Percentiles rank a stretch among this genome's conserved stretches.
Evolutionary conservation across 257 asterid species (phyloP).

Genomic region (Linderniella brevidens): DNA sequence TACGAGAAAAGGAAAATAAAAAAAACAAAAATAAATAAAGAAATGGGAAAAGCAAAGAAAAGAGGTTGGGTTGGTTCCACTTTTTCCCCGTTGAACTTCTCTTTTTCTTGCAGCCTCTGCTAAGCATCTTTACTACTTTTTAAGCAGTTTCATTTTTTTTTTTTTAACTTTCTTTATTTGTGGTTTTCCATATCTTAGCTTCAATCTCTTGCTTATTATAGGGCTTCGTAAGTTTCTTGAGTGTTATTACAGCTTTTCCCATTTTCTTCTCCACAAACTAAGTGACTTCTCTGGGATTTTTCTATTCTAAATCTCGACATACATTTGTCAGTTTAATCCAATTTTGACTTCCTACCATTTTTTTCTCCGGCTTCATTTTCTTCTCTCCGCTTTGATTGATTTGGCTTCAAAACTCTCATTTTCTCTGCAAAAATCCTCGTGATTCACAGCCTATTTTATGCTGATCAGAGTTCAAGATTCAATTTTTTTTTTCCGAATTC

Average conservation of each 20-base stretch:
- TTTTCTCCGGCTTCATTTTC: slow-evolving; percentile 14
- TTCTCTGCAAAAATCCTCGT: neutral
- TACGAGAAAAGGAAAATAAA: slow-evolving; percentile 9
- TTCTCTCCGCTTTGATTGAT: too few species aligned
- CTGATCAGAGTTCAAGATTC: neutral
- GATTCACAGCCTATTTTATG: neutral
- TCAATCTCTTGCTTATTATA: neutral
- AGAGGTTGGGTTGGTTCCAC: slow-evolving; percentile 17
- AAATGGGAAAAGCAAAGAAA: slow-evolving; percentile 23
- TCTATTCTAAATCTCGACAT: too few species aligned
- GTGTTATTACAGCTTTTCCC: too few species aligned
- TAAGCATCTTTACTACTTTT: slow-evolving; percentile 47
- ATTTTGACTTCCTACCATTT: slow-evolving; percentile 6
- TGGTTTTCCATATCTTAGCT: slow-evolving; percentile 7
- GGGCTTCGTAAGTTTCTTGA: too few species aligned
- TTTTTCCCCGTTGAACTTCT: slow-evolving; percentile 18
- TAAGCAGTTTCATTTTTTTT: slow-evolving; percentile 29
- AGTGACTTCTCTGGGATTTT: too few species aligned
- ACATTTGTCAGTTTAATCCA: too few species aligned
- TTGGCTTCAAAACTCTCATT: too few species aligned
- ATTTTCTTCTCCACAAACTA: slow-evolving; percentile 1
- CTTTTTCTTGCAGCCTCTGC: slow-evolving; percentile 54
- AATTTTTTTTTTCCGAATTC: slow-evolving; percentile 6
- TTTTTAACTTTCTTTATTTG: slow-evolving; percentile 14
- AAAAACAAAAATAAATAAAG: slow-evolving; percentile 10